These are phyloP conservation scores for Penicillium soppii DNA, from an alignment of 495 filamentous ascomycete genomes.

Conservation along the genomic window DNA sequence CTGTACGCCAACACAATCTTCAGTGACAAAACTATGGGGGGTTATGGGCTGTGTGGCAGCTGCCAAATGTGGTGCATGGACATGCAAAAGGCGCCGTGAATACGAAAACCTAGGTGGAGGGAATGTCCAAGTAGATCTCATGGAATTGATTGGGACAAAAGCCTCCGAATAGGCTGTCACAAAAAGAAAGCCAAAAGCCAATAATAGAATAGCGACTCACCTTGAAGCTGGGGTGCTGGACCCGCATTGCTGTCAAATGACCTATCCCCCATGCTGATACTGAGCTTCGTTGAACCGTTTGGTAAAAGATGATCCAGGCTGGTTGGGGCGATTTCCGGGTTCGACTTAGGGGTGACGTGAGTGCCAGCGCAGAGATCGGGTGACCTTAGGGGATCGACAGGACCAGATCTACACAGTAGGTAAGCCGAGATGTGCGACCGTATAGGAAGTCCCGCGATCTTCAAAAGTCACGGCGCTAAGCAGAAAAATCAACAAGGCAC, in stretches of 20 bases:
- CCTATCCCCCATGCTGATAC: slow-evolving; percentile 18
- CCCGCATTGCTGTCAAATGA: slow-evolving; percentile 27
- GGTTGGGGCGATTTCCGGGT: background rate
- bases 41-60: slow-evolving; percentile 10
- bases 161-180: background rate
- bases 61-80: slow-evolving; percentile 11
- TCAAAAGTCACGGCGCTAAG: slow-evolving; percentile 1
- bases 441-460: background rate
- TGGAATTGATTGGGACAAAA: slow-evolving; percentile 10
- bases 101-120: slow-evolving; percentile 4
- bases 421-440: slow-evolving; percentile 19
- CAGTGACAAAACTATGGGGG: background rate
- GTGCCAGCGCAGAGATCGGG: slow-evolving; percentile 46
- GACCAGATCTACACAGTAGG: slow-evolving; percentile 25
- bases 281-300: slow-evolving; percentile 9
- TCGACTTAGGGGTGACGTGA: slow-evolving; percentile 21
- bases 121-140: slow-evolving; percentile 9
- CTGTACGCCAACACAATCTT: slow-evolving; percentile 9
- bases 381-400: slow-evolving; percentile 40
- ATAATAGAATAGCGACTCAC: slow-evolving; percentile 19
- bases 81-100: slow-evolving; percentile 7
- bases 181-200: slow-evolving; percentile 3
- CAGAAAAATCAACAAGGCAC: background rate
- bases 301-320: slow-evolving; percentile 3
- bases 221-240: slow-evolving; percentile 19